A percentile compares a stretch with the other conserved stretches of the same genome.
Evolutionary conservation across 192 early-diverging fungal species (phyloP).

Genomic region (Pilobolus umbonatus): DNA sequence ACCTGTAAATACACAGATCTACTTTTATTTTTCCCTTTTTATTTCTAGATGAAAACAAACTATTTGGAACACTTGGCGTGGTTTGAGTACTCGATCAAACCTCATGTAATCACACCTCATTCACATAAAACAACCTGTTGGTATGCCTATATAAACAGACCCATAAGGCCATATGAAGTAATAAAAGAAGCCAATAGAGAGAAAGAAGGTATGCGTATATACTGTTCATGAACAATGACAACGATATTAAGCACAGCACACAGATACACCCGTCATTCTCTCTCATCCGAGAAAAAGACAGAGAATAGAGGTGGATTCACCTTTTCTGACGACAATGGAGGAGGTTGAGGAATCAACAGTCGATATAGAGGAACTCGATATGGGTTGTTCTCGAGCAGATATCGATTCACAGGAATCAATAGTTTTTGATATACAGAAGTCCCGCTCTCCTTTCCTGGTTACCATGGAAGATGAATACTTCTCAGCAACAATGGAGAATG

Average conservation of each 20-base stretch:
- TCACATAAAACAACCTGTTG: background rate
- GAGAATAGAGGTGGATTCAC: background rate
- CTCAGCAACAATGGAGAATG: no score
- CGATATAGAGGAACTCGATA: background rate
- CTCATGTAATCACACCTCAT: background rate
- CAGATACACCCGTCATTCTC: background rate
- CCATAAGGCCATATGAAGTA: background rate
- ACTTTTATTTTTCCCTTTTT: background rate
- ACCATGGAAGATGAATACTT: no score
- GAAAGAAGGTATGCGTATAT: no score
- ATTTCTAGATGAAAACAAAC: slow-evolving; percentile 8
- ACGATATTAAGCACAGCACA: background rate
- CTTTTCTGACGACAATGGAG: background rate
- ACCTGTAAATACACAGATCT: background rate
- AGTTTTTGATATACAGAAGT: no score
- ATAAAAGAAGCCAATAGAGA: background rate
- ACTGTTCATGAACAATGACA: background rate
- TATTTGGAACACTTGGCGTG: background rate
- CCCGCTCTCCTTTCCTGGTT: no score
- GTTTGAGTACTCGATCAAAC: background rate
- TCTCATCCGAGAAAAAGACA: background rate
- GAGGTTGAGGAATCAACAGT: background rate
- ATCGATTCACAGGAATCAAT: no score
- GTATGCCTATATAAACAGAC: background rate
- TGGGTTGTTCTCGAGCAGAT: no score